Conservation (phyloP, 441 rosid genomes). For the Erysimum cheiri region DNA sequence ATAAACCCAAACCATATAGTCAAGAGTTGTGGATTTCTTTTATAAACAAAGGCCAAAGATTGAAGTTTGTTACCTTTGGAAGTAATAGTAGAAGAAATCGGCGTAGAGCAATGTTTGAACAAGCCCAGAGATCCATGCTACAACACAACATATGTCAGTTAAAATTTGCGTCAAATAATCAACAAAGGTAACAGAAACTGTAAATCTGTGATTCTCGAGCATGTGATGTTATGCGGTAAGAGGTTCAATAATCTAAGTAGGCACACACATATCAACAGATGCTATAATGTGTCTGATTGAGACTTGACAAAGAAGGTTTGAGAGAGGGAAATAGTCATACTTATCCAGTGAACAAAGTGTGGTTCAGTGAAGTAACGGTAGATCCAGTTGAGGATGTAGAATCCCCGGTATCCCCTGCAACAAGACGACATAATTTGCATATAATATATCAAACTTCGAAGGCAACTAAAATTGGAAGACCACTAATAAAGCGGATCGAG, state of each 20-base stretch:
- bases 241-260: background rate
- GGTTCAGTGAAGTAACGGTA: conserved; percentile 63
- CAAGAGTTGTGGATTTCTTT: background rate
- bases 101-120: conserved; percentile 60
- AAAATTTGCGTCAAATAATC: background rate
- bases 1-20: background rate
- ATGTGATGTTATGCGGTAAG: background rate
- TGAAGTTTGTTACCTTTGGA: conserved; percentile 49
- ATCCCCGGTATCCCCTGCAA: conserved; percentile 56
- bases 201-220: no score
- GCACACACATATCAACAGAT: background rate
- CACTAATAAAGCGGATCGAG: no score
- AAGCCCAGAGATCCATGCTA: conserved; percentile 69
- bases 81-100: conserved; percentile 65
- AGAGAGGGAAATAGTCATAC: conserved; percentile 41
- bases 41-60: background rate
- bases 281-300: background rate
- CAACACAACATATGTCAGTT: conserved; percentile 14
- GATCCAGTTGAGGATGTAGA: conserved; percentile 60
- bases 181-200: background rate
- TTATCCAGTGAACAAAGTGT: conserved; percentile 61
- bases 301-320: background rate
- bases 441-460: background rate
- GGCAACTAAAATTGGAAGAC: background rate
- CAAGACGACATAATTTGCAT: background rate